Percentiles rank a stretch among this genome's conserved stretches.
These are phyloP conservation scores for Acidomyces sp. DNA, from an alignment of 495 filamentous ascomycete genomes.

Conservation along the genomic window DNA sequence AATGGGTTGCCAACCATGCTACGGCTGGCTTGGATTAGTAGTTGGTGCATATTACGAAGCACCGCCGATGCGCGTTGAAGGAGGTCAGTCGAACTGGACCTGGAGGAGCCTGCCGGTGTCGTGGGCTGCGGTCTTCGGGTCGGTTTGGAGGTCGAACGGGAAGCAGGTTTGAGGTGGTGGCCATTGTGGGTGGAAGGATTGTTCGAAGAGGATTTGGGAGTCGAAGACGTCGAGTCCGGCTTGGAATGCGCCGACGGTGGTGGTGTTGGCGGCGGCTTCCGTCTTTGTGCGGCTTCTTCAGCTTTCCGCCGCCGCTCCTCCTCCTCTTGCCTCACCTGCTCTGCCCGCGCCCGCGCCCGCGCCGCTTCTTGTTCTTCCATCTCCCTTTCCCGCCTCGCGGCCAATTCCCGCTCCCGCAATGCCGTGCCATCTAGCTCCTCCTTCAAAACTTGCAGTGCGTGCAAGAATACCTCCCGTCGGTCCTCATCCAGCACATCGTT, in stretches of 20 bases:
- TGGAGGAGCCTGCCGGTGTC: conserved; percentile 5
- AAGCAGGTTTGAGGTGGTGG: conserved; percentile 3
- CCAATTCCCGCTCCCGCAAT: conserved; percentile 46
- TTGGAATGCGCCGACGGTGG: background rate
- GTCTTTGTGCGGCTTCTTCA: conserved; percentile 23
- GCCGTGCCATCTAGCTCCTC: conserved; percentile 65
- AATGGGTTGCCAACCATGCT: conserved; percentile 60
- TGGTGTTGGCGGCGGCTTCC: background rate
- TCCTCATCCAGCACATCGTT: conserved; percentile 85
- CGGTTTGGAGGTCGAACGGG: conserved; percentile 19
- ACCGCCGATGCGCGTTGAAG: conserved; percentile 15
- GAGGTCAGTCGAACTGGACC: too few species aligned
- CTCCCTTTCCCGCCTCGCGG: conserved; percentile 50
- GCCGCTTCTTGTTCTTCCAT: conserved; percentile 43
- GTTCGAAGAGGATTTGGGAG: background rate
- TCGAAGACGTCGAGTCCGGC: conserved; percentile 9
- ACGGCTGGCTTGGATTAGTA: conserved; percentile 36
- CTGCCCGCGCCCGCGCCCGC: conserved; percentile 47
- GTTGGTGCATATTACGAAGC: conserved; percentile 10
- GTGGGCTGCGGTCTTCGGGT: conserved; percentile 20
- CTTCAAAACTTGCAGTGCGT: conserved; percentile 46
- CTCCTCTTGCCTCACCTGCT: conserved; percentile 43
- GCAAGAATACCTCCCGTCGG: conserved; percentile 69
- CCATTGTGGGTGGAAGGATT: conserved; percentile 1
- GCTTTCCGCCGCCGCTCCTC: conserved; percentile 51